Evolutionary conservation across 257 asterid genomes (phyloP), one percentile per base, ranked within the genome.

Genomic region (Nicotiana benthamiana): DNA sequence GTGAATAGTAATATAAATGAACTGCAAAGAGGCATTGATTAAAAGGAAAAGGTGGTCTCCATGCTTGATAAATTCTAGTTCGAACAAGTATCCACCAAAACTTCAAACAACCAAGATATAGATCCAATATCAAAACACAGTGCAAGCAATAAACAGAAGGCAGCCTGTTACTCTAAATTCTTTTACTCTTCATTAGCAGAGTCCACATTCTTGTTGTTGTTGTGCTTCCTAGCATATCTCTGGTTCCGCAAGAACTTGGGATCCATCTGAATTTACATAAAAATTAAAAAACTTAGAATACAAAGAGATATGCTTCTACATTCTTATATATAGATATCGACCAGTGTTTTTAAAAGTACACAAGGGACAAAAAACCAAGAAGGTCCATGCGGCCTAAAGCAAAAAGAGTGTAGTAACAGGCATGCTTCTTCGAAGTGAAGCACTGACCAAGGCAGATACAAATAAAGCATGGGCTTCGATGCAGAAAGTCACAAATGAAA

Each of bases 151-250:
- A 74, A 48, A 24, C 43, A 74, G 20, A 22, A 22, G 15, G 1
- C 3, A 6, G 32, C 77, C 22, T 43, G 46, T 13, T 43, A 52
- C 61, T 74, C 60, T 24, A 24, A 59, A 17, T 3, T 18, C 1
- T 15, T 43, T 80, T 82, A 82, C 61, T 82, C 85, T 46, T 82
- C 82, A 1, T 28, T 40, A 7, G 85, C 27, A 51, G 48, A 32
- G 30, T 61, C 84, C 9, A 20, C 84, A 9, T 24, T 56, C 70
- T 81, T 61, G 54, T 61, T 74, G 40, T 61, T 74, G 80, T 83
- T 83, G 85, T 83, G 85, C 76, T 83, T 83, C 82, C 83, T 83
- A 16, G 82, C 85, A 48, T 83, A 83, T 80, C 85, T 83, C 66
- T 78, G 83, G 85, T 83, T 83, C 82, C 85, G 79, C 85, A 83